Conservation (phyloP, 345 rosid species). For the Linum lewisii region DNA sequence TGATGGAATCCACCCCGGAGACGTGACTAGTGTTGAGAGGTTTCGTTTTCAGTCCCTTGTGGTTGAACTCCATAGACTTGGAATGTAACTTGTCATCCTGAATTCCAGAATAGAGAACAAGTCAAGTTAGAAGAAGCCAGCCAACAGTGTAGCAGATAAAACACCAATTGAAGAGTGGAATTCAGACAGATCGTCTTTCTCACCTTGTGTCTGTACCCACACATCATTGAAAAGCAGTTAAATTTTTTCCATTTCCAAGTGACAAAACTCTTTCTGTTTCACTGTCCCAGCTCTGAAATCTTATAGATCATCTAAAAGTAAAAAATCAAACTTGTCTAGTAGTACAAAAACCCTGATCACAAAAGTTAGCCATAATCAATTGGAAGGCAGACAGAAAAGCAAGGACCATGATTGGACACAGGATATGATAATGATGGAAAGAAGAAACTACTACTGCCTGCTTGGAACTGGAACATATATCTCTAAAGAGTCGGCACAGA, state of each 20-base stretch:
- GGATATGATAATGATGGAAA: constrained; percentile 20
- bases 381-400: constrained; percentile 55
- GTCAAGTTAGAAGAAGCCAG: constrained; percentile 4
- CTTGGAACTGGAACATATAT: constrained; percentile 33
- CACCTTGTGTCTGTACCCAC: constrained; percentile 38
- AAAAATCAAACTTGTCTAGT: constrained; percentile 11
- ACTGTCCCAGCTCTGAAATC: constrained; percentile 13
- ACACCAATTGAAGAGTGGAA: constrained; percentile 4
- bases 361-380: constrained; percentile 70
- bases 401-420: constrained; percentile 23
- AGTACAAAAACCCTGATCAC: constrained; percentile 5
- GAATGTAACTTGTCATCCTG: constrained; percentile 28
- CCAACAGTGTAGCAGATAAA: neutral
- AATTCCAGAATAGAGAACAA: constrained; percentile 7
- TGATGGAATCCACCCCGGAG: constrained; percentile 26
- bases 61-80: constrained; percentile 15
- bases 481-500: constrained; percentile 63
- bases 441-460: constrained; percentile 25
- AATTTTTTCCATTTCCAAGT: constrained; percentile 36
- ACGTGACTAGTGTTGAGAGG: constrained; percentile 40
- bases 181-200: constrained; percentile 9
- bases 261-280: neutral
- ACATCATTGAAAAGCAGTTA: constrained; percentile 31
- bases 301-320: constrained; percentile 13
- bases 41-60: constrained; percentile 27